Conservation (phyloP, 1,284 basidiomycete species). For the Apiotrichum domesticum region DNA sequence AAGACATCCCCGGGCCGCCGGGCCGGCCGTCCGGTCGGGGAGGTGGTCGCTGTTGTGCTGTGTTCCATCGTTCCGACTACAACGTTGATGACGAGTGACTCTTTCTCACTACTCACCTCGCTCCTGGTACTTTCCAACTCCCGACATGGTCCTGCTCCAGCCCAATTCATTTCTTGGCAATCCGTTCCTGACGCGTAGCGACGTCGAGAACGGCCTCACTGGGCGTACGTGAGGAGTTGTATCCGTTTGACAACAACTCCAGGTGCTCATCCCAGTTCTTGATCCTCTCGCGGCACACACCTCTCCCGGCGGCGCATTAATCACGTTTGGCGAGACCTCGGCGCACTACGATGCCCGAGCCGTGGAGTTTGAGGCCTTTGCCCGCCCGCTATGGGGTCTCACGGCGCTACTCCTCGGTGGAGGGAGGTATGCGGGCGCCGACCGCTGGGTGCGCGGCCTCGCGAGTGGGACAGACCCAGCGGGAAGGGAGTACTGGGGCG, state of each 20-base stretch:
- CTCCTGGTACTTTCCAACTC: no score
- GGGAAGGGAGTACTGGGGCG: constrained; percentile 66
- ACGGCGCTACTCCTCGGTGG: constrained; percentile 62
- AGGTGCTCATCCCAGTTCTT: constrained; percentile 47
- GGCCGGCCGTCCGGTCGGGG: no score
- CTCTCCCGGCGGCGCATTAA: constrained; percentile 63
- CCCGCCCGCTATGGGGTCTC: constrained; percentile 69
- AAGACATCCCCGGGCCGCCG: no score
- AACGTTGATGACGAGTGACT: no score
- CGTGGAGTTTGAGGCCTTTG: constrained; percentile 68
- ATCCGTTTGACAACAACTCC: no score
- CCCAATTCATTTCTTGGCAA: constrained; percentile 47
- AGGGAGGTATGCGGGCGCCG: constrained; percentile 52
- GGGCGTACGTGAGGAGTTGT: constrained; percentile 27
- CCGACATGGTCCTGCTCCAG: constrained; percentile 25
- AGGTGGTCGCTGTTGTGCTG: no score
- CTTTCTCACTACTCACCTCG: no score
- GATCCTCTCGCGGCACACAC: constrained; percentile 63
- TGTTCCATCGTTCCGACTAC: no score
- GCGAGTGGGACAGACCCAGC: constrained; percentile 61
- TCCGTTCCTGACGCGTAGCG: constrained; percentile 56
- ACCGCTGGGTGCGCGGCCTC: constrained; percentile 61
- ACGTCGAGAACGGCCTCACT: constrained; percentile 56
- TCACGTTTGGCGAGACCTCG: constrained; percentile 64
- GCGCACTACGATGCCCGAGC: constrained; percentile 70